These are phyloP conservation scores for Aspergillus terreus DNA, from an alignment of 2,329 filamentous ascomycete species.

Conservation along the genomic window DNA sequence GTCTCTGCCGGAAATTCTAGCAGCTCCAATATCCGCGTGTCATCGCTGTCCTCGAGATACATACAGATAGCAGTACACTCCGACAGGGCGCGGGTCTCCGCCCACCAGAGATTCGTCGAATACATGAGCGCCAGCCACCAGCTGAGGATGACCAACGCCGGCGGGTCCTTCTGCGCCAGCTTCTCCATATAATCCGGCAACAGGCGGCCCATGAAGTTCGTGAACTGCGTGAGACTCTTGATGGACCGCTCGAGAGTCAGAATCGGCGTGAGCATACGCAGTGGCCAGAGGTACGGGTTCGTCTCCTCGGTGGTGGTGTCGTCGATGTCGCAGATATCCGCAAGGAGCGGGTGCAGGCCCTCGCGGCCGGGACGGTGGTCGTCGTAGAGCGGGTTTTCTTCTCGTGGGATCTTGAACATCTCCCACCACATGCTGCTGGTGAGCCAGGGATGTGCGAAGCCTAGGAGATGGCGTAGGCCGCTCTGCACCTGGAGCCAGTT, in stretches of 20 bases:
- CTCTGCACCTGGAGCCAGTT: constrained; percentile 37
- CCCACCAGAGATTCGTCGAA: constrained; percentile 26
- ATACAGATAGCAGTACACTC: constrained; percentile 38
- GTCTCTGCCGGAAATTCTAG: constrained; percentile 31
- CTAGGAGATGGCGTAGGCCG: constrained; percentile 30
- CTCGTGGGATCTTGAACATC: constrained; percentile 26
- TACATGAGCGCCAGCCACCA: constrained; percentile 33
- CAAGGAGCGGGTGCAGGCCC: constrained; percentile 28
- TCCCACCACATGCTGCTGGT: constrained; percentile 33
- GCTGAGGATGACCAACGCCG: constrained; percentile 31
- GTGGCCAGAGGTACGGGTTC: constrained; percentile 36
- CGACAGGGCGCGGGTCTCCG: constrained; percentile 25
- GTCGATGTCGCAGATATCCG: constrained; percentile 33
- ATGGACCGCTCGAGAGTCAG: constrained; percentile 23
- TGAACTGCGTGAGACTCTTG: constrained; percentile 22
- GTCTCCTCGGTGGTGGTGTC: constrained; percentile 23
- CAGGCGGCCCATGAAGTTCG: constrained; percentile 34
- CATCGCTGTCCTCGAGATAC: constrained; percentile 29
- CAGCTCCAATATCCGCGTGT: constrained; percentile 24
- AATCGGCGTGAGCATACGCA: constrained; percentile 32
- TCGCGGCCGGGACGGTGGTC: constrained; percentile 25
- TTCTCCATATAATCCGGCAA: constrained; percentile 25
- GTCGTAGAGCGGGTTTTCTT: constrained; percentile 22
- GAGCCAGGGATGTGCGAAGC: constrained; percentile 22
- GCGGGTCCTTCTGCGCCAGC: constrained; percentile 28